Evolutionary conservation across 2,329 filamentous ascomycete species (phyloP).

Genomic region (Claviceps pusilla): DNA sequence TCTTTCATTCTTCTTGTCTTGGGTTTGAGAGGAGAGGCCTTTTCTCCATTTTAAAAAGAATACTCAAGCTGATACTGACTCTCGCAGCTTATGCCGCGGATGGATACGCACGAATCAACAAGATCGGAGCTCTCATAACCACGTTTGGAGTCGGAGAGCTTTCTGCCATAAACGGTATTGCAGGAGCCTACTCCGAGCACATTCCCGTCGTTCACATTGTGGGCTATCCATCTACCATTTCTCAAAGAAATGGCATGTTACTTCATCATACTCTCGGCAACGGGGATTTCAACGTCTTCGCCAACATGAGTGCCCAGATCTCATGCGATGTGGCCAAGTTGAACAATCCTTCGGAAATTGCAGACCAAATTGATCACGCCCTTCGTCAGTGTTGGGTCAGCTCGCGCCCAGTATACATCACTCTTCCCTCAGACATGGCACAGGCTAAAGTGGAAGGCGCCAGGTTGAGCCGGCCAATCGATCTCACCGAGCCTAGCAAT

Average conservation of each 20-base stretch:
- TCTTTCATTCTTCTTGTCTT: too few relatives aligned
- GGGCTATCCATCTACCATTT: conserved; percentile 33
- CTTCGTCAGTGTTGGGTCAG: conserved; percentile 59
- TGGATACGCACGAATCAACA: conserved; percentile 60
- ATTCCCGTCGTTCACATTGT: conserved; percentile 59
- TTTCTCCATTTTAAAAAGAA: neutral
- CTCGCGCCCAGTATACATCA: conserved; percentile 70
- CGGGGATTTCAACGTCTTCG: conserved; percentile 71
- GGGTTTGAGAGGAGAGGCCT: too few relatives aligned
- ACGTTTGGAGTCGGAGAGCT: conserved; percentile 64
- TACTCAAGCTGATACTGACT: conserved; percentile 8
- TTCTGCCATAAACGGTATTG: conserved; percentile 59
- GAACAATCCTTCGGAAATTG: conserved; percentile 53
- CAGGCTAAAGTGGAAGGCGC: conserved; percentile 60
- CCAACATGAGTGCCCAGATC: conserved; percentile 59
- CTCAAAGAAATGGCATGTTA: conserved; percentile 32
- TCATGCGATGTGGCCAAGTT: conserved; percentile 59
- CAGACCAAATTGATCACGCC: conserved; percentile 62
- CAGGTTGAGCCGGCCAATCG: conserved; percentile 53
- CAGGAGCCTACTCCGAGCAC: conserved; percentile 59
- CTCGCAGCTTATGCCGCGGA: conserved; percentile 57
- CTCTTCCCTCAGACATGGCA: conserved; percentile 69
- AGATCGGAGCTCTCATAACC: conserved; percentile 55
- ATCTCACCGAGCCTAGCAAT: conserved; percentile 49
- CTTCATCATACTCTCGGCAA: conserved; percentile 59